Evolutionary conservation across 768 basidiomycete species (phyloP), one percentile per base, ranked within the genome.

Genomic region (Lactarius trivialis): DNA sequence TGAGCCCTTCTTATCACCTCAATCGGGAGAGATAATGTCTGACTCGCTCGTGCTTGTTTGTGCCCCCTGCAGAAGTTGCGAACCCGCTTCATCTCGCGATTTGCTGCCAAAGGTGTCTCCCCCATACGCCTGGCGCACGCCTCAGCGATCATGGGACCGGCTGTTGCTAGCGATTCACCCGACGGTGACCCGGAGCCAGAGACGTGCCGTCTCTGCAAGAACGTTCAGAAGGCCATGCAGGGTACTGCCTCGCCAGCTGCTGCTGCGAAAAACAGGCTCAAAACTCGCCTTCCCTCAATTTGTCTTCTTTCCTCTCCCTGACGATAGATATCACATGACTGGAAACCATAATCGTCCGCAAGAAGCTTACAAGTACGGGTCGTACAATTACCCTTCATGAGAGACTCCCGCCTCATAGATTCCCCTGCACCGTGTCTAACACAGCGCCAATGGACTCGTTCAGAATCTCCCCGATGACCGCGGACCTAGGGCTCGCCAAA

Each of bases 131-230:
- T 67, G 24, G 66, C 64, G 21, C 58, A 65, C 11, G 41, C 66
- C n/a, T 64, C 57, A 8, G 62, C 61, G 7, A 55, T 36, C 12
- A 15, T 36, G 6, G 32, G 28, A n/a, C n/a, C n/a, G n/a, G n/a
- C n/a, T n/a, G n/a, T n/a, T 12, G 30, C 21, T 37, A 11, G 19
- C 7, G 39, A 12, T 19, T 39, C 19, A 17, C 19, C 60, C 4
- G 55, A 48, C 7, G 37, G 43, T 45, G 37, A 56, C 21, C 54
- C 64, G 6, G 36, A 39, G 19, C 39, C 64, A 9, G 61, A 34
- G 57, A 60, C 65, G 57, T 60, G 58, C n/a, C 64, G 62, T 51
- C 12, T 62, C 32, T 67, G 66, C 45, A 60, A 65, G 43, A 53
- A 55, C 49, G 62, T 67, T 60, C 55, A 65, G 57, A 61, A 53